Percentiles rank a stretch among this genome's conserved stretches.
phyloP scores from a whole-genome alignment of 345 rosid genomes.

The Gossypioides kirkii region DNA sequence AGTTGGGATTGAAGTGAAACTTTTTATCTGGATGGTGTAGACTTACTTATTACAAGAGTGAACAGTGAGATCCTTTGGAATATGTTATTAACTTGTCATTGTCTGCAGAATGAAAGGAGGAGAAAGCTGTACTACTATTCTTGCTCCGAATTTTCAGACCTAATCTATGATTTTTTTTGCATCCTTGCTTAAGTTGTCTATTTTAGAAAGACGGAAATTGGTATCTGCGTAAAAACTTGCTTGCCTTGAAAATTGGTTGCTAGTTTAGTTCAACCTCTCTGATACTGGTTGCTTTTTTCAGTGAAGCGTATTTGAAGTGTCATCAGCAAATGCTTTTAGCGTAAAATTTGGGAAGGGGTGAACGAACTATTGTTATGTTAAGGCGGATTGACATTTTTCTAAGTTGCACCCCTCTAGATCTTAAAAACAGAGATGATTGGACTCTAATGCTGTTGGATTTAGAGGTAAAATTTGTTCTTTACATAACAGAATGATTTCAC shows the following conservation, averaged over 20 bases:
- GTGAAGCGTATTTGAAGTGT: slow-evolving; percentile 11
- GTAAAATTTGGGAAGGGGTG: slow-evolving; percentile 10
- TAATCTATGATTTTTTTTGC: not conserved
- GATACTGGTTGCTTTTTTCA: slow-evolving; percentile 5
- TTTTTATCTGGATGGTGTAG: not conserved
- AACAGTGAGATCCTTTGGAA: slow-evolving; percentile 6
- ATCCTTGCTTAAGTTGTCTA: slow-evolving; percentile 1
- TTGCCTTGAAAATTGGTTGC: slow-evolving; percentile 10
- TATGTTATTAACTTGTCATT: slow-evolving; percentile 5
- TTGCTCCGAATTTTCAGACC: slow-evolving; percentile 9
- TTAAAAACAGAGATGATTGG: slow-evolving; percentile 11
- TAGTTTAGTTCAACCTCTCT: slow-evolving; percentile 6
- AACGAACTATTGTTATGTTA: not conserved
- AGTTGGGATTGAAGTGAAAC: slow-evolving; percentile 8
- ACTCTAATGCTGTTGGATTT: slow-evolving; percentile 20
- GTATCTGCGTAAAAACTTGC: slow-evolving; percentile 11
- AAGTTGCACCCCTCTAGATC: slow-evolving; percentile 1
- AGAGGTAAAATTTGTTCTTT: slow-evolving; percentile 18
- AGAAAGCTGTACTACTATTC: slow-evolving; percentile 1
- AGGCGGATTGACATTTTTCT: slow-evolving; percentile 12
- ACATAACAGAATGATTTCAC: not conserved
- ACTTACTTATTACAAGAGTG: not conserved
- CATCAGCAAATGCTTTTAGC: not conserved
- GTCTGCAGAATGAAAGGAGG: not conserved
- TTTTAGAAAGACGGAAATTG: slow-evolving; percentile 1